Base-by-base conservation (phyloP, 768 basidiomycete genomes). In the Phlebiopsis gigantea region DNA sequence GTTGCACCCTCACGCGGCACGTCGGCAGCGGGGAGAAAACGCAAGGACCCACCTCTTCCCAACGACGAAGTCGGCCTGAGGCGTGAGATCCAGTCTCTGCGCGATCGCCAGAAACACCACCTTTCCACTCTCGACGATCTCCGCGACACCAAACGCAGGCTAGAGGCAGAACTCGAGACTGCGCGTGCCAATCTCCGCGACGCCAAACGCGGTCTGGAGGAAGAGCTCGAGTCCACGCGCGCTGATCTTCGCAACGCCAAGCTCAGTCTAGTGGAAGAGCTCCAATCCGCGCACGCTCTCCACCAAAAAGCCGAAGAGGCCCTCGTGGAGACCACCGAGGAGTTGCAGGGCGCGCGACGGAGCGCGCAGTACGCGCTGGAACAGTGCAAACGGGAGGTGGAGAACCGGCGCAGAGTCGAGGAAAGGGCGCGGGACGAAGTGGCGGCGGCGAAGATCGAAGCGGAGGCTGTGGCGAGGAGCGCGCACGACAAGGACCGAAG, bases 121-220 rank as follows among this genome's bases (percentile, higher is more conserved):
- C 51, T 56, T 5, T 51, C 59, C 6, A 58, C 70, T 43, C 59
- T 79, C n/a, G 57, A 69, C 17, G 66, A 71, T 21, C 62, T 71
- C 17, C 73, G 71, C 24, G 47, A 63, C 28, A 65, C 65, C 25
- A 81, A 79, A 61, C 78, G 77, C 26, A 74, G 75, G 62, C 59
- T 79, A 31, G 77, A 81, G 62, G 74, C 77, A 12, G 64, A 67
- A 24, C 60, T 65, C 22, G 51, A 52, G 1, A 26, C 47, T 6
- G 69, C 68, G 54, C 65, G 64, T 25, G 34, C 30, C 17, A 66
- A 71, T 21, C 62, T 71, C 17, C 73, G 71, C 24, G 47, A 63
- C 28, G 65, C 65, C 25, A 81, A 79, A 61, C 78, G 77, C 26
- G 74, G 75, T 62, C 59, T 79, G 31, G 77, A 81, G 62, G 74